Percentiles rank a stretch among this genome's conserved stretches.
phyloP scores from a whole-genome alignment of 345 rosid genomes.

The Eutrema heterophyllum region DNA sequence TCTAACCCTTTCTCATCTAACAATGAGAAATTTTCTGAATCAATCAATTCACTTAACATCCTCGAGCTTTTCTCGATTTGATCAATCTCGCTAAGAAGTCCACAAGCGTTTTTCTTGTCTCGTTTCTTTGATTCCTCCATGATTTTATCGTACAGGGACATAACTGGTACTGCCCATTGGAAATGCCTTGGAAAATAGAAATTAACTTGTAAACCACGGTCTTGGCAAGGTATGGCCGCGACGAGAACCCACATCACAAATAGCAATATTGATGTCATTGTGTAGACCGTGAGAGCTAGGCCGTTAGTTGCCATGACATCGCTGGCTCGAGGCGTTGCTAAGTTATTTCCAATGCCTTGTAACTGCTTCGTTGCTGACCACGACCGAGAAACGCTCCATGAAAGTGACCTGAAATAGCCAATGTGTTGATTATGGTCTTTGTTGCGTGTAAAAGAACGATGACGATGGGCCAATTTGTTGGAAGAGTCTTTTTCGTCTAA shows the following conservation, averaged over 20 bases:
- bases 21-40: conserved; percentile 55
- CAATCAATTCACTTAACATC: conserved; percentile 54
- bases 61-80: conserved; percentile 56
- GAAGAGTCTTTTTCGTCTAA: conserved; percentile 73
- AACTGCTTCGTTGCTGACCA: conserved; percentile 92
- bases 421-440: conserved; percentile 34
- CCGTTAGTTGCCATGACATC: conserved; percentile 61
- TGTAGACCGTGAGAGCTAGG: conserved; percentile 54
- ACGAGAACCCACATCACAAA: conserved; percentile 87
- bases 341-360: conserved; percentile 61
- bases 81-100: conserved; percentile 72
- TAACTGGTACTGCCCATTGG: conserved; percentile 55
- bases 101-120: conserved; percentile 57
- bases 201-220: conserved; percentile 76
- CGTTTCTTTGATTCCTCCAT: conserved; percentile 66
- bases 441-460: conserved; percentile 69
- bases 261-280: conserved; percentile 59
- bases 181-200: conserved; percentile 62
- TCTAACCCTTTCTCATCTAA: conserved; percentile 45
- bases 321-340: conserved; percentile 46
- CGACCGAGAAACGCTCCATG: conserved; percentile 89
- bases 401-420: conserved; percentile 71
- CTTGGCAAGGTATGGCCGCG: conserved; percentile 92
- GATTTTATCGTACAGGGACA: conserved; percentile 54
- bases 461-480: conserved; percentile 48